These are phyloP conservation scores for Solanum bulbocastanum DNA, from an alignment of 257 asterid species.

Conservation along the genomic window DNA sequence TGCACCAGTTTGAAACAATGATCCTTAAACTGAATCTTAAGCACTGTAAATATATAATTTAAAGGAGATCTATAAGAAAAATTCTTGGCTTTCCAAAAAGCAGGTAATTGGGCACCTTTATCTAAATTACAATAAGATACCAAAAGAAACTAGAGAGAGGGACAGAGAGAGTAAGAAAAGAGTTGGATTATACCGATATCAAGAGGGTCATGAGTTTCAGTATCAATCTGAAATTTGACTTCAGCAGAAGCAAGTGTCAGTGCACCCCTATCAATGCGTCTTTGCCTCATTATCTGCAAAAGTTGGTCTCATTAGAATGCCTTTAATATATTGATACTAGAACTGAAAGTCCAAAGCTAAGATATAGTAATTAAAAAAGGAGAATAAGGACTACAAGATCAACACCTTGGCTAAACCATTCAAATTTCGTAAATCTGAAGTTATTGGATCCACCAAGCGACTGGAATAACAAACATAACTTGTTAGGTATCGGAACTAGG, in stretches of 20 bases:
- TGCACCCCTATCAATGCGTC: conserved; percentile 95
- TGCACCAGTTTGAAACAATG: not conserved
- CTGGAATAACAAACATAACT: conserved; percentile 29
- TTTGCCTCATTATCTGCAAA: conserved; percentile 90
- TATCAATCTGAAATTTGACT: conserved; percentile 94
- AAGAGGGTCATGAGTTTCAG: conserved; percentile 99
- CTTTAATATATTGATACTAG: not conserved
- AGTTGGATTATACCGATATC: conserved; percentile 63
- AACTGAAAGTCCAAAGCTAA: not conserved
- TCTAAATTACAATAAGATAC: not conserved
- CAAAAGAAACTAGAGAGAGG: not conserved
- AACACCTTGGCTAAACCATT: conserved; percentile 86
- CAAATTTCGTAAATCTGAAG: conserved; percentile 87
- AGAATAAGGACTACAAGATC: not conserved
- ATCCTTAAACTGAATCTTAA: not conserved
- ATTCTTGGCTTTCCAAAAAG: not conserved
- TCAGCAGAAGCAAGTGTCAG: conserved; percentile 99
- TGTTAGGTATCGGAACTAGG: not conserved
- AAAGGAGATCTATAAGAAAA: not conserved
- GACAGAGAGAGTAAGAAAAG: not conserved
- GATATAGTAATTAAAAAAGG: not conserved
- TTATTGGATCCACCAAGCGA: conserved; percentile 84
- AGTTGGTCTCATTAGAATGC: not conserved
- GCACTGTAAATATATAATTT: not conserved
- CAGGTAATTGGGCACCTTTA: not conserved